Conservation (phyloP, 345 rosid species). For the Lepidium aucheri region DNA sequence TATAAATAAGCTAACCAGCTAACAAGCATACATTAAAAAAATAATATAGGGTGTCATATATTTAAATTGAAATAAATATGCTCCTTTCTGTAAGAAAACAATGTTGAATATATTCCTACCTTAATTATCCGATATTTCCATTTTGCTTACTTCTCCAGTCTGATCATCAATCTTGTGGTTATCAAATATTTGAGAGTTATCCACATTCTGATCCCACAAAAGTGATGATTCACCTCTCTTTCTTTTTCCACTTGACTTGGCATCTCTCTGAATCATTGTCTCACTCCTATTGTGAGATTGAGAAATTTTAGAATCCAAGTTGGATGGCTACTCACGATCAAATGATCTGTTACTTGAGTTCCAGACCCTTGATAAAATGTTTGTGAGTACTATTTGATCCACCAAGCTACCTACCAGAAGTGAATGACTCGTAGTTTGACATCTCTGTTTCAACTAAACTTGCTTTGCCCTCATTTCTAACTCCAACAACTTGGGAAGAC, state of each 20-base stretch:
- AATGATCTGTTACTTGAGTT: slow-evolving; percentile 55
- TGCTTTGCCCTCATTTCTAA: slow-evolving; percentile 43
- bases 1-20: not conserved
- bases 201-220: slow-evolving; percentile 41
- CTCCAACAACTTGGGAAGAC: slow-evolving; percentile 59
- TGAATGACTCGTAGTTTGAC: slow-evolving; percentile 50
- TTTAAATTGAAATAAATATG: slow-evolving; percentile 27
- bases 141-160: slow-evolving; percentile 60
- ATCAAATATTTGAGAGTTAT: slow-evolving; percentile 47
- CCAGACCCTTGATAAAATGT: slow-evolving; percentile 69
- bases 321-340: slow-evolving; percentile 91
- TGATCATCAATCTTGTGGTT: slow-evolving; percentile 27
- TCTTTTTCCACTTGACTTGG: slow-evolving; percentile 55
- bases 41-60: not conserved
- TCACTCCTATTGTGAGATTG: slow-evolving; percentile 77
- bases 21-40: not conserved
- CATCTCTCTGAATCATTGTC: slow-evolving; percentile 44
- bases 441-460: slow-evolving; percentile 57
- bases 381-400: slow-evolving; percentile 53
- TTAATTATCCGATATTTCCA: slow-evolving; percentile 43
- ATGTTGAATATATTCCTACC: slow-evolving; percentile 34
- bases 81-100: not conserved
- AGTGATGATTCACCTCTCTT: slow-evolving; percentile 67
- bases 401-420: slow-evolving; percentile 60
- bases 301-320: slow-evolving; percentile 74